Percentiles rank a stretch among this genome's conserved stretches.
Conservation (phyloP, 306 rosid species). For the Trifolium subterraneum region DNA sequence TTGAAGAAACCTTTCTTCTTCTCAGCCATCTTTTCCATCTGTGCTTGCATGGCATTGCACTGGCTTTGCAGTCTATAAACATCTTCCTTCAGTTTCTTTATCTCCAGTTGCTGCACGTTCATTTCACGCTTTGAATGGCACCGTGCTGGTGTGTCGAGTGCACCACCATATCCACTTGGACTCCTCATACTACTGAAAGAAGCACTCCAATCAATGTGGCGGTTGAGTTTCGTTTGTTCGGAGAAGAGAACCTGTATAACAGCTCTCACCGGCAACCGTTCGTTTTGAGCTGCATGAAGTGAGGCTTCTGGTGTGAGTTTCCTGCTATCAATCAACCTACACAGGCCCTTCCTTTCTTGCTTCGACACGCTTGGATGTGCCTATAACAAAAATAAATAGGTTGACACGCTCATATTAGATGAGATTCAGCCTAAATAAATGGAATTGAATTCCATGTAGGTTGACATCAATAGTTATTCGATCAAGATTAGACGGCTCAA, state of each 20-base stretch:
- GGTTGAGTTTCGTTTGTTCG: conserved; percentile 67
- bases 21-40: conserved; percentile 65
- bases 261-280: conserved; percentile 87
- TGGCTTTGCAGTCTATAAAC: conserved; percentile 72
- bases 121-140: conserved; percentile 78
- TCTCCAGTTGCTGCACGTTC: conserved; percentile 65
- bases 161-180: conserved; percentile 46
- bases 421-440: neutral
- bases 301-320: conserved; percentile 89
- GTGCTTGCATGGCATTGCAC: conserved; percentile 68
- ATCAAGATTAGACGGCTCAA: neutral
- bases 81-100: conserved; percentile 78
- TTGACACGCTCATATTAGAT: neutral
- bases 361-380: conserved; percentile 80
- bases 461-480: neutral
- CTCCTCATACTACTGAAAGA: conserved; percentile 66
- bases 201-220: conserved; percentile 74
- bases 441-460: neutral
- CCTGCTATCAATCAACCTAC: conserved; percentile 76
- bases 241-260: conserved; percentile 89
- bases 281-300: conserved; percentile 91
- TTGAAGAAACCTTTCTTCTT: conserved; percentile 68
- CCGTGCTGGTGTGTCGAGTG: conserved; percentile 46
- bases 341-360: conserved; percentile 78
- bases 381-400: conserved; percentile 45